These are phyloP conservation scores for Blastobotrys attinorum DNA, from an alignment of 805 yeast species.

Conservation along the genomic window DNA sequence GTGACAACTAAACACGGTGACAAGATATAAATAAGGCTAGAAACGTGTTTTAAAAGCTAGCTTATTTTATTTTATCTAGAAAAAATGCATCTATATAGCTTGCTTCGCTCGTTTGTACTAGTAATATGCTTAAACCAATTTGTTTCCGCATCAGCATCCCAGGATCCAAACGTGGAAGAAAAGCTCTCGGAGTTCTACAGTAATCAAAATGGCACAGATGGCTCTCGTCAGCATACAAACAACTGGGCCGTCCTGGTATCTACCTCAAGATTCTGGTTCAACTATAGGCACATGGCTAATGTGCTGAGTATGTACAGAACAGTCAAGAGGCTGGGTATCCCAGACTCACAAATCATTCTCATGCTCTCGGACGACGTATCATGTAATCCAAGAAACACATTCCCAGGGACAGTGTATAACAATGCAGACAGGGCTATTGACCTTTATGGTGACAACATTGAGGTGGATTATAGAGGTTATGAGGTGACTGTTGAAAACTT, in stretches of 20 bases:
- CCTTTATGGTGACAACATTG: slow-evolving; percentile 87
- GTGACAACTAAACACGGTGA: too few relatives aligned
- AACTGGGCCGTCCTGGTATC: slow-evolving; percentile 76
- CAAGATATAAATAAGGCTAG: too few relatives aligned
- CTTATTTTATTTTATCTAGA: too few relatives aligned
- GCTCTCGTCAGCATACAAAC: slow-evolving; percentile 14
- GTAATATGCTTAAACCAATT: too few relatives aligned
- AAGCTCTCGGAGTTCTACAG: too few relatives aligned
- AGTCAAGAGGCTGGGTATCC: slow-evolving; percentile 91
- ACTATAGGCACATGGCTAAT: slow-evolving; percentile 96
- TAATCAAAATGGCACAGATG: too few relatives aligned
- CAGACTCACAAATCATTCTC: slow-evolving; percentile 92
- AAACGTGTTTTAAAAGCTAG: too few relatives aligned
- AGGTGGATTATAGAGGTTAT: slow-evolving; percentile 95
- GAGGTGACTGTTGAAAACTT: slow-evolving; percentile 98
- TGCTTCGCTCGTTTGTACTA: too few relatives aligned
- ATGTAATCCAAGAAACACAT: slow-evolving; percentile 91
- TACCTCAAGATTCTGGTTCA: slow-evolving; percentile 97
- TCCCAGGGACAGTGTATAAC: slow-evolving; percentile 93
- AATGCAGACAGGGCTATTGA: slow-evolving; percentile 89
- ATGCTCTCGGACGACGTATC: slow-evolving; percentile 97
- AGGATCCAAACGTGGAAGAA: too few relatives aligned
- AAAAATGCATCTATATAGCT: too few relatives aligned
- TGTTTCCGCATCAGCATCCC: too few relatives aligned
- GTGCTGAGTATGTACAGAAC: slow-evolving; percentile 91